These are phyloP conservation scores for Hemerocallis citrina DNA, from an alignment of 106 monocot species.

Conservation along the genomic window DNA sequence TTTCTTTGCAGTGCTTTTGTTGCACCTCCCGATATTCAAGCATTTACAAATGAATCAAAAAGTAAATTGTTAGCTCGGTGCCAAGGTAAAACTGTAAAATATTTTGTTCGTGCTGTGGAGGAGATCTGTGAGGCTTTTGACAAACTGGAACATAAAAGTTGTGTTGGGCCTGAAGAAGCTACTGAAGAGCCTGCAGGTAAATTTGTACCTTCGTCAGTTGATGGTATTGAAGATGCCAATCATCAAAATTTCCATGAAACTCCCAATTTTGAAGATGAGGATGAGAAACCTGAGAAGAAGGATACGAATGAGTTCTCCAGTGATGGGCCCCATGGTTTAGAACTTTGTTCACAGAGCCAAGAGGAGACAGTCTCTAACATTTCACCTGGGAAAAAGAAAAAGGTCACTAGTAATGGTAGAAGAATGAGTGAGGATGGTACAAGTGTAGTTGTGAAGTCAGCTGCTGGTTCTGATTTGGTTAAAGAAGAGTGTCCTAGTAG, in stretches of 20 bases:
- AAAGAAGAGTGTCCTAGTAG: slow-evolving; percentile 15
- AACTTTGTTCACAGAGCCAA: slow-evolving; percentile 11
- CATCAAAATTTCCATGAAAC: slow-evolving; percentile 6
- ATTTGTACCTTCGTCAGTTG: slow-evolving; percentile 12
- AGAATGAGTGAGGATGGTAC: slow-evolving; percentile 11
- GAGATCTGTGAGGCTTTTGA: slow-evolving; percentile 85
- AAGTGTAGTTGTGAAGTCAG: neutral
- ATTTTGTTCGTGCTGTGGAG: slow-evolving; percentile 69
- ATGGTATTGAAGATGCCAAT: slow-evolving; percentile 16
- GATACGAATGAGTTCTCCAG: slow-evolving; percentile 11
- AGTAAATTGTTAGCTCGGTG: slow-evolving; percentile 60
- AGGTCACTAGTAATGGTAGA: slow-evolving; percentile 9
- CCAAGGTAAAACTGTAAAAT: slow-evolving; percentile 54
- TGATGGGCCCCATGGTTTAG: slow-evolving; percentile 21
- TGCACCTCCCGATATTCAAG: slow-evolving; percentile 73
- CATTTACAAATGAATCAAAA: slow-evolving; percentile 70
- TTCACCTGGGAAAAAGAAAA: slow-evolving; percentile 35
- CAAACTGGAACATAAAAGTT: slow-evolving; percentile 28
- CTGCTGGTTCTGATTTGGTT: slow-evolving; percentile 2
- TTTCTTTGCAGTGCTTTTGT: slow-evolving; percentile 78
- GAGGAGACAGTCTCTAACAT: neutral
- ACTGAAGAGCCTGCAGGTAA: slow-evolving; percentile 4
- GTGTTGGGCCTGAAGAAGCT: slow-evolving; percentile 15
- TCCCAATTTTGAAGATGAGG: slow-evolving; percentile 20
- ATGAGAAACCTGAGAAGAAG: slow-evolving; percentile 16